Percentiles rank a stretch among this genome's conserved stretches.
Evolutionary conservation across 73 alveolate species (phyloP).

Genomic region (Paramecium bursaria): DNA sequence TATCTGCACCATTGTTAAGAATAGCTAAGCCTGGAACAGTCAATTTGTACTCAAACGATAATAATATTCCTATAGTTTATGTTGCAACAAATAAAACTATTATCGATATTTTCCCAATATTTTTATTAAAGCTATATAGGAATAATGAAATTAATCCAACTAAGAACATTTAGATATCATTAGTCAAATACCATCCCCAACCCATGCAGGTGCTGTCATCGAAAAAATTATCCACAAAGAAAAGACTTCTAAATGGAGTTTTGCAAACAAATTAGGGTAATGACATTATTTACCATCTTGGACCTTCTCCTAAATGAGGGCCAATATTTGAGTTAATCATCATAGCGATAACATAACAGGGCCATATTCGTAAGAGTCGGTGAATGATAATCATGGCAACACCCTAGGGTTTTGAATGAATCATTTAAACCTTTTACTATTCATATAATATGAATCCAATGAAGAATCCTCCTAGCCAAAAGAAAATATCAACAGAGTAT

Average conservation of each 20-base stretch:
- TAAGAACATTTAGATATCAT: constrained; percentile 53
- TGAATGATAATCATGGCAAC: constrained; percentile 7
- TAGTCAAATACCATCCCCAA: constrained; percentile 70
- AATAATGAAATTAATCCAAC: constrained; percentile 26
- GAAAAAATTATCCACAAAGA: constrained; percentile 57
- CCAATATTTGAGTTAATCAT: constrained; percentile 38
- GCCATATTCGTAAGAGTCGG: constrained; percentile 61
- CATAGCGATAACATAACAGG: constrained; percentile 51
- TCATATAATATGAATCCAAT: constrained; percentile 25
- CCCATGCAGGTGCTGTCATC: constrained; percentile 54
- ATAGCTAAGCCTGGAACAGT: constrained; percentile 6
- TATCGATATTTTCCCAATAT: not conserved
- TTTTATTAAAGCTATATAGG: constrained; percentile 47
- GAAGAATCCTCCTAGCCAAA: constrained; percentile 69
- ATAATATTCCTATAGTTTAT: constrained; percentile 19
- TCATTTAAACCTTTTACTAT: not conserved
- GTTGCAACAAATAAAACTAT: not conserved
- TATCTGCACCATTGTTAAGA: not conserved
- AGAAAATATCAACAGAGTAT: constrained; percentile 66
- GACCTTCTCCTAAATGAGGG: constrained; percentile 54
- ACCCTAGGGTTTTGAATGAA: not conserved
- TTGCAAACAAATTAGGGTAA: not conserved
- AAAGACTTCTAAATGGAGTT: constrained; percentile 17
- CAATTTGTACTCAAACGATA: constrained; percentile 35
- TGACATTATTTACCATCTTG: constrained; percentile 31